Conservation (phyloP, 2,329 filamentous ascomycete species). For the Xylaria sp. region DNA sequence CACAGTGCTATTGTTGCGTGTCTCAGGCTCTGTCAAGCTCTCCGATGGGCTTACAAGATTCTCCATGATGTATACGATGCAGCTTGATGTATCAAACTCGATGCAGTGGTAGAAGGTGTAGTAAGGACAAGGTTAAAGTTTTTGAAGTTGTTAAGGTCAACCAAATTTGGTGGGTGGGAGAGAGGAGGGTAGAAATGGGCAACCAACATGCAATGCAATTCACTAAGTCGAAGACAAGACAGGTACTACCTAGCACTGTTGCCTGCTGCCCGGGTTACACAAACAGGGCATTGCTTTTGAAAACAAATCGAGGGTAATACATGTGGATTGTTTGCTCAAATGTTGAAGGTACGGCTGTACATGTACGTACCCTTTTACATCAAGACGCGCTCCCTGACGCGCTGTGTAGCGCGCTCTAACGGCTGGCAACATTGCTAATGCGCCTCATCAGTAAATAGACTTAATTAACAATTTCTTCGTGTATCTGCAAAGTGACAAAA, state of each 20-base stretch:
- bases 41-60: not conserved
- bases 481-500: too few relatives aligned
- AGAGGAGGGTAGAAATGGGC: not conserved
- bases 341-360: not conserved
- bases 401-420: not conserved
- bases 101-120: not conserved
- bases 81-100: not conserved
- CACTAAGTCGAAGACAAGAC: not conserved
- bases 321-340: not conserved
- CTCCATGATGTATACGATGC: constrained; percentile 15
- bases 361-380: not conserved
- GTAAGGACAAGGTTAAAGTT: not conserved
- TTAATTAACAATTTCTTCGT: too few relatives aligned
- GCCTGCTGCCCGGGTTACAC: too few relatives aligned
- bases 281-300: too few relatives aligned
- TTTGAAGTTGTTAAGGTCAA: not conserved
- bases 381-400: not conserved
- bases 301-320: too few relatives aligned
- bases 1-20: constrained; percentile 3
- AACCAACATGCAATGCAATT: not conserved
- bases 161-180: not conserved
- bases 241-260: not conserved
- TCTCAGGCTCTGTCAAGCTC: not conserved
- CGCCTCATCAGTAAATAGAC: not conserved
- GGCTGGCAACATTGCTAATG: not conserved